A percentile compares a stretch with the other conserved stretches of the same genome.
phyloP scores from a whole-genome alignment of 2,329 filamentous ascomycete species.

The Chalara sp. region DNA sequence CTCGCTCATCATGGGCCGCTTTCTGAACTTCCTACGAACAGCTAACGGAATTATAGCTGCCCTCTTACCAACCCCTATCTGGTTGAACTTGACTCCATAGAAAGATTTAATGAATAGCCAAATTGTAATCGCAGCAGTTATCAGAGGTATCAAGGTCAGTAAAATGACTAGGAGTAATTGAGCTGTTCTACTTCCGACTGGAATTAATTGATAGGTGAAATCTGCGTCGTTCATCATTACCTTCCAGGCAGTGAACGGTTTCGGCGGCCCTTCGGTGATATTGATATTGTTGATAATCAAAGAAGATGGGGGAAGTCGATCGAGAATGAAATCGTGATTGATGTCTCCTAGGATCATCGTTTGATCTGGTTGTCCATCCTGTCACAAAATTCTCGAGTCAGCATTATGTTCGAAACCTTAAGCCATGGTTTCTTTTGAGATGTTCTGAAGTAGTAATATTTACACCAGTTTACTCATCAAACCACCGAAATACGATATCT shows the following conservation, averaged over 20 bases:
- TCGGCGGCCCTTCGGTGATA: conserved; percentile 46
- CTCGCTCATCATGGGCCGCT: conserved; percentile 18
- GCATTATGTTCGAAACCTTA: too few species aligned
- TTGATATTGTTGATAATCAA: conserved; percentile 50
- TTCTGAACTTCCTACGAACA: conserved; percentile 30
- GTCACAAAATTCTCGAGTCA: too few species aligned
- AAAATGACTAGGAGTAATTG: conserved; percentile 50
- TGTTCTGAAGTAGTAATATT: too few species aligned
- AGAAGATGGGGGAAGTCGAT: conserved; percentile 54
- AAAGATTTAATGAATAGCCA: conserved; percentile 54
- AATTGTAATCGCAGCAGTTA: conserved; percentile 41
- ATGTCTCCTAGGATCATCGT: conserved; percentile 54
- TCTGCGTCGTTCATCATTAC: conserved; percentile 49
- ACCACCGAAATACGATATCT: too few species aligned
- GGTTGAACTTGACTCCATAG: conserved; percentile 48
- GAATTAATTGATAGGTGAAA: conserved; percentile 43
- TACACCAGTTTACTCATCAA: too few species aligned
- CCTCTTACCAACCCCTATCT: conserved; percentile 46
- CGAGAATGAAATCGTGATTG: conserved; percentile 51
- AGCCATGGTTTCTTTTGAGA: too few species aligned
- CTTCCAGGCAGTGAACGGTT: conserved; percentile 47
- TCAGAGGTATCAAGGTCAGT: conserved; percentile 44
- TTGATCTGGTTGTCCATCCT: conserved; percentile 52
- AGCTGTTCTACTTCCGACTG: conserved; percentile 43
- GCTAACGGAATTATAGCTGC: conserved; percentile 32